Percentiles rank a stretch among this genome's conserved stretches.
These are phyloP conservation scores for Alternaria conjuncta DNA, from an alignment of 2,329 filamentous ascomycete species.

Conservation along the genomic window DNA sequence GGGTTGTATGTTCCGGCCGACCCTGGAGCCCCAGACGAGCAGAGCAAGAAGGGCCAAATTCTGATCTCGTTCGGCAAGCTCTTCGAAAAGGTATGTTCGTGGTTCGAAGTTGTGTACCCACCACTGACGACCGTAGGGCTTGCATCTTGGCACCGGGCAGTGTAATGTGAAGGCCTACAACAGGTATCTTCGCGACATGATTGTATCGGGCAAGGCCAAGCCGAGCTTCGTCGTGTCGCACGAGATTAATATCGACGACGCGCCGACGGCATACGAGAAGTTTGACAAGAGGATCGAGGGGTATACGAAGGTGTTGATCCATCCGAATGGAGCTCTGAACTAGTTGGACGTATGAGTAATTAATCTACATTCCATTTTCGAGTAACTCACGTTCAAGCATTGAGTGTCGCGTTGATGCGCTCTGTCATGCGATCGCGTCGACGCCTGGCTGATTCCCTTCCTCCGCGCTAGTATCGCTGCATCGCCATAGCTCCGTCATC, in stretches of 20 bases:
- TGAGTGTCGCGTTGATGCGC: not conserved
- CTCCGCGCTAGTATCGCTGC: constrained; percentile 5
- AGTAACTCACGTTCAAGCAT: constrained; percentile 1
- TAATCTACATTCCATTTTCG: not conserved
- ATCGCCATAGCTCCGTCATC: constrained; percentile 61
- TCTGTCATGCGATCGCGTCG: not conserved
- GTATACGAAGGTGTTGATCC: constrained; percentile 72
- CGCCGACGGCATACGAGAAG: constrained; percentile 66
- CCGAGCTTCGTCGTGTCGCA: constrained; percentile 72
- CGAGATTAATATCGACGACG: constrained; percentile 68
- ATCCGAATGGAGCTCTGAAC: constrained; percentile 62
- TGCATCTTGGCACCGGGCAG: constrained; percentile 67
- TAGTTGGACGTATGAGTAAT: constrained; percentile 17
- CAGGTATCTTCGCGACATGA: constrained; percentile 69
- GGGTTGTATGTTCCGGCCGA: constrained; percentile 62
- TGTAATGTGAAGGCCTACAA: constrained; percentile 75
- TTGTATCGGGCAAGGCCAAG: constrained; percentile 68
- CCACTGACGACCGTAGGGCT: constrained; percentile 52
- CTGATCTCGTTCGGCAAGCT: constrained; percentile 70
- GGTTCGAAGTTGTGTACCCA: not conserved
- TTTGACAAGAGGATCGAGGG: constrained; percentile 71
- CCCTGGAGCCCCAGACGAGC: constrained; percentile 67
- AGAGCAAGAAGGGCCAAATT: constrained; percentile 68
- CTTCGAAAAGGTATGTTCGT: constrained; percentile 65
- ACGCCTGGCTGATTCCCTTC: not conserved